Evolutionary conservation across 2,329 filamentous ascomycete species (phyloP), one percentile per base, ranked within the genome.

Genomic region (Pseudogymnoascus sp.): DNA sequence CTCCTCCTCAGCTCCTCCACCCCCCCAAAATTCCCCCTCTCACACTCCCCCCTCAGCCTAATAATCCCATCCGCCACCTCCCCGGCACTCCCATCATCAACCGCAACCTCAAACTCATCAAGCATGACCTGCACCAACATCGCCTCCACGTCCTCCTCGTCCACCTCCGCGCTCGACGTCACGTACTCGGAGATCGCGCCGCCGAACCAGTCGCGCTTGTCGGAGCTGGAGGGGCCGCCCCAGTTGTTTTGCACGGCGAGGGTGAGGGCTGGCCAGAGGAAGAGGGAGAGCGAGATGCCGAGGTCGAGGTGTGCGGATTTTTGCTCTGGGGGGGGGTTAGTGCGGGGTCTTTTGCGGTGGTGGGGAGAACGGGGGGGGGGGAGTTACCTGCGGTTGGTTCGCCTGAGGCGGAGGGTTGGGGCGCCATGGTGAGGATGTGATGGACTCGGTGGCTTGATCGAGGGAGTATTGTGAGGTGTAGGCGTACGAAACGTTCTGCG

Each of bases 151-250:
- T 97, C 91, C 67, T 88, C 86, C 17, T 83, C 78, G 69, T 96
- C 89, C 10, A 90, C 86, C 63, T 85, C 79, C 1, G 85, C 80
- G 3, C 80, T 77, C 10, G 79, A 76, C 17, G 71, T 67, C 69
- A 97, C 88, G 67, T 96, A 85, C 26, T 96, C 91, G 65, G 87
- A 88, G 62, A 97, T 82, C 47, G 89, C 90, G 67, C 92, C 93
- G 61, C 90, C 93, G 71, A 99, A 90, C 93, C 93, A 97, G 81
- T 96, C 93, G 71, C 93, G 89, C 80, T 97, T 97, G 76, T 96
- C 91, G 65, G 82, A 76, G 21, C 87, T 88, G 64, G 91, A 87
- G 42, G 90, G 86, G 1, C 93, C 95, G 71, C 93, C 95, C 89
- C 93, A 96, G 77, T 86, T 82, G 75, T 91, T 91, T 74, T 90